phyloP scores from a whole-genome alignment of 108 stramenopile genomes.

The Nitzschia sp. region DNA sequence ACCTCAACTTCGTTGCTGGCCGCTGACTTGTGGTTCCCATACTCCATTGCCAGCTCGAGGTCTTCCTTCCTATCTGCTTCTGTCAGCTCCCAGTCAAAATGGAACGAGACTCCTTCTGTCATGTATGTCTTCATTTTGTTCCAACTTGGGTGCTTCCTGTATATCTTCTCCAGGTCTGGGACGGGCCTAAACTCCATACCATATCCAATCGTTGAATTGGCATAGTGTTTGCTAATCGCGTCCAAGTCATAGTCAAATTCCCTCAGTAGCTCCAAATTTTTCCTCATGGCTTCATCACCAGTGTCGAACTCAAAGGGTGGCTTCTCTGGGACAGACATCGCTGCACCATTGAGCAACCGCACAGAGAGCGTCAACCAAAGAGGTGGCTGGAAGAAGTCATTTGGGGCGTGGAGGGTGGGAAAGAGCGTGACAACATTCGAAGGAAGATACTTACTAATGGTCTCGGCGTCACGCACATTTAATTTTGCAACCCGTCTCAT shows the following conservation, averaged over 20 bases:
- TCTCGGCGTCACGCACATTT: not conserved
- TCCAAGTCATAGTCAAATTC: too few relatives aligned
- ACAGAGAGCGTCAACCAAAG: too few relatives aligned
- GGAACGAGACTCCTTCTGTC: not conserved
- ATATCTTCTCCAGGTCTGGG: not conserved
- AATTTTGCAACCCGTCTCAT: not conserved
- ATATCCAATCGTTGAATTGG: not conserved
- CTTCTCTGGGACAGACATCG: too few relatives aligned
- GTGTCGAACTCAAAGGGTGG: too few relatives aligned
- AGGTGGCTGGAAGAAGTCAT: too few relatives aligned
- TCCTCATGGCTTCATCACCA: too few relatives aligned
- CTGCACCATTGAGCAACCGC: too few relatives aligned
- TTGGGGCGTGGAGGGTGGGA: too few relatives aligned
- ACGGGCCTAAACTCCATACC: not conserved
- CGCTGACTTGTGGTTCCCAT: not conserved
- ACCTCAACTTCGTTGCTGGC: not conserved
- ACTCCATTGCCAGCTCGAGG: not conserved
- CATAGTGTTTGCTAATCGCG: too few relatives aligned
- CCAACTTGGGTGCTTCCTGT: not conserved
- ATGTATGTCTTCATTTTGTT: not conserved
- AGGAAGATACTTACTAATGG: not conserved
- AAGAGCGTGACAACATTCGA: not conserved
- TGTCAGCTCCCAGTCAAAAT: not conserved
- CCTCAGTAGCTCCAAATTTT: too few relatives aligned
- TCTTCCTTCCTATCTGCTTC: not conserved